A percentile compares a stretch with the other conserved stretches of the same genome.
Evolutionary conservation across 371 early-diverging fungal species (phyloP).

Genomic region (Parasitella parasitica): DNA sequence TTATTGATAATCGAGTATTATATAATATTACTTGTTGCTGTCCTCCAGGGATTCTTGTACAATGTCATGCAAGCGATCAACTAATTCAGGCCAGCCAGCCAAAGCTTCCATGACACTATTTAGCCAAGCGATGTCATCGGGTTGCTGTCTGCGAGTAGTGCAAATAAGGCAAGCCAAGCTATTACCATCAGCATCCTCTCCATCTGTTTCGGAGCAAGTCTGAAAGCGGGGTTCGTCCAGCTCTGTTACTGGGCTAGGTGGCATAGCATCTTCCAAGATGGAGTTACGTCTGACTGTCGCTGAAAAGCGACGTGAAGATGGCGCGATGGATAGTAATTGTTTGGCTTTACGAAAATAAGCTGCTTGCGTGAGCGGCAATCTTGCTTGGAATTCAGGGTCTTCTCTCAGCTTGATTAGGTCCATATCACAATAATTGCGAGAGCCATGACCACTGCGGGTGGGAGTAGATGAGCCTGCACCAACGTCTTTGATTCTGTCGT

Average conservation of each 20-base stretch:
- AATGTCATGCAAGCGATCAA: constrained; percentile 35
- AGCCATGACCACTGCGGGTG: background rate
- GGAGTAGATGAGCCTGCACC: constrained; percentile 12
- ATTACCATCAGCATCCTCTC: constrained; percentile 8
- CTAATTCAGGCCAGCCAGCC: constrained; percentile 42
- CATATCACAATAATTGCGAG: background rate
- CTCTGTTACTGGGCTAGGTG: constrained; percentile 21
- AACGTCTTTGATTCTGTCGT: constrained; percentile 8
- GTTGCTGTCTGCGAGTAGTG: constrained; percentile 39
- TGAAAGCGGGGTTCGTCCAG: constrained; percentile 30
- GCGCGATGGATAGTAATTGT: constrained; percentile 32
- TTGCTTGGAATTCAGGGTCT: constrained; percentile 31
- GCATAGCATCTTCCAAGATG: constrained; percentile 30
- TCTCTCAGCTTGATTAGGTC: constrained; percentile 28
- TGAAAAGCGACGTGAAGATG: constrained; percentile 21
- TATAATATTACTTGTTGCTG: background rate
- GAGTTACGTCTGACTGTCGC: constrained; percentile 39
- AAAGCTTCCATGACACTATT: constrained; percentile 29
- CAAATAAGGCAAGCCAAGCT: constrained; percentile 20
- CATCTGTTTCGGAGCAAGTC: constrained; percentile 15
- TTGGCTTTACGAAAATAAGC: constrained; percentile 41
- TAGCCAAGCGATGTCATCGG: constrained; percentile 43
- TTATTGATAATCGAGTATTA: background rate
- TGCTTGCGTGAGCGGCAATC: constrained; percentile 24
- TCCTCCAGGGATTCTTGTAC: constrained; percentile 14